Evolutionary conservation across 179 eudicot species (phyloP).

Genomic region (Monotropa hypopitys): DNA sequence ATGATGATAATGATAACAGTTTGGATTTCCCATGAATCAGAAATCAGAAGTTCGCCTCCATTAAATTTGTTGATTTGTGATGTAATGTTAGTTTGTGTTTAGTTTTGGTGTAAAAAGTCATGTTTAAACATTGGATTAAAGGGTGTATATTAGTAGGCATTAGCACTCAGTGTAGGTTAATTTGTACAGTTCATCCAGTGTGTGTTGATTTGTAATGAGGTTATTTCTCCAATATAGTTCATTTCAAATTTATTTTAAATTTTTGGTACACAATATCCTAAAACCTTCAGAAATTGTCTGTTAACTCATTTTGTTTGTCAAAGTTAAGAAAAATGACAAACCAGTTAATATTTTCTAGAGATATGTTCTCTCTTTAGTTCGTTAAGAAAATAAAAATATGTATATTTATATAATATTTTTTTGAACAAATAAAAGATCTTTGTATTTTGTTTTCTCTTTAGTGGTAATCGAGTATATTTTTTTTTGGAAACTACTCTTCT

Average conservation of each 20-base stretch:
- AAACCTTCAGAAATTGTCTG: not conserved
- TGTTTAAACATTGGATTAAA: not conserved
- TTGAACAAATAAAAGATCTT: too few relatives aligned
- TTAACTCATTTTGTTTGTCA: too few relatives aligned
- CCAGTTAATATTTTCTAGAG: too few relatives aligned
- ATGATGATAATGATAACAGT: not conserved
- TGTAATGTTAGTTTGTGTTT: not conserved
- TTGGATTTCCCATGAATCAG: conserved; percentile 4
- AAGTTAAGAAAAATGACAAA: too few relatives aligned
- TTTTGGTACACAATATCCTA: not conserved
- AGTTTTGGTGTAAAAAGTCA: not conserved
- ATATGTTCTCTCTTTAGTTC: too few relatives aligned
- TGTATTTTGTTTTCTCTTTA: too few relatives aligned
- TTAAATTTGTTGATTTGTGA: not conserved
- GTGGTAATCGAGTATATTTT: too few relatives aligned
- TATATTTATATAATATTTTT: too few relatives aligned
- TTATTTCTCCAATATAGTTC: not conserved
- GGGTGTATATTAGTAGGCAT: not conserved
- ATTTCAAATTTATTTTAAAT: not conserved
- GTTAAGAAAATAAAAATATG: too few relatives aligned
- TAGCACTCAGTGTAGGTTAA: not conserved
- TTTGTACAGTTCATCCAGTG: not conserved
- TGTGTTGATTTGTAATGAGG: not conserved
- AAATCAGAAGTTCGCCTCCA: not conserved
- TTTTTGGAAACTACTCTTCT: too few relatives aligned